Evolutionary conservation across 495 filamentous ascomycete species (phyloP).

Genomic region (Penicillium desertorum): DNA sequence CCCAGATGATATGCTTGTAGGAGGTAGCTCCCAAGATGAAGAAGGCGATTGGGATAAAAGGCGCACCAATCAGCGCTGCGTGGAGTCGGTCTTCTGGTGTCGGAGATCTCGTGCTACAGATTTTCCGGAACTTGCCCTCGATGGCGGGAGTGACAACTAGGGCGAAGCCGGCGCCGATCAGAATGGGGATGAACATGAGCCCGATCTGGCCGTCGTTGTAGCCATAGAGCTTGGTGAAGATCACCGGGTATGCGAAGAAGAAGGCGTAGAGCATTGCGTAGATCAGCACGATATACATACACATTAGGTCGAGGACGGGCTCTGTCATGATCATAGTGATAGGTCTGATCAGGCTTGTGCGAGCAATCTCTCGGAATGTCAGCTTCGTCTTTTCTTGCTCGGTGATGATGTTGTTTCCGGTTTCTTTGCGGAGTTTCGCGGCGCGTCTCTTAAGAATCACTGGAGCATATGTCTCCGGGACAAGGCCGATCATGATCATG

Average conservation of each 20-base stretch:
- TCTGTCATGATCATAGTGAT: conserved; percentile 43
- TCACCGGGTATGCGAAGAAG: conserved; percentile 67
- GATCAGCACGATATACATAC: conserved; percentile 64
- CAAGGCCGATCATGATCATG: conserved; percentile 46
- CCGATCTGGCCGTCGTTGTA: conserved; percentile 38
- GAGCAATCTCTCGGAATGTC: conserved; percentile 43
- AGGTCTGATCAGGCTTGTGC: conserved; percentile 44
- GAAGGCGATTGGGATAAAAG: conserved; percentile 43
- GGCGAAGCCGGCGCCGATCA: conserved; percentile 57
- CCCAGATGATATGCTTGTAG: conserved; percentile 61
- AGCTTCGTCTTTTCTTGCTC: conserved; percentile 41
- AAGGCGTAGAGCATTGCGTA: conserved; percentile 73
- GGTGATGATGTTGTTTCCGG: conserved; percentile 57
- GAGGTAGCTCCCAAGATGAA: conserved; percentile 64
- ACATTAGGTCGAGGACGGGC: conserved; percentile 59
- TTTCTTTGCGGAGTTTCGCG: conserved; percentile 52
- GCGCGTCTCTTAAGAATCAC: conserved; percentile 60
- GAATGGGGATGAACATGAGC: conserved; percentile 37
- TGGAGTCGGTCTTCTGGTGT: conserved; percentile 43
- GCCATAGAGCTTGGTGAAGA: conserved; percentile 57
- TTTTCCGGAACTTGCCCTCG: conserved; percentile 36
- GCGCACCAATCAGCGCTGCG: conserved; percentile 33
- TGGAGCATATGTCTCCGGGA: conserved; percentile 64
- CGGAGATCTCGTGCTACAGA: conserved; percentile 20
- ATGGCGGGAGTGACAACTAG: conserved; percentile 39